Evolutionary conservation across 78 protist species (phyloP).

Genomic region (Isochrysis galbana): DNA sequence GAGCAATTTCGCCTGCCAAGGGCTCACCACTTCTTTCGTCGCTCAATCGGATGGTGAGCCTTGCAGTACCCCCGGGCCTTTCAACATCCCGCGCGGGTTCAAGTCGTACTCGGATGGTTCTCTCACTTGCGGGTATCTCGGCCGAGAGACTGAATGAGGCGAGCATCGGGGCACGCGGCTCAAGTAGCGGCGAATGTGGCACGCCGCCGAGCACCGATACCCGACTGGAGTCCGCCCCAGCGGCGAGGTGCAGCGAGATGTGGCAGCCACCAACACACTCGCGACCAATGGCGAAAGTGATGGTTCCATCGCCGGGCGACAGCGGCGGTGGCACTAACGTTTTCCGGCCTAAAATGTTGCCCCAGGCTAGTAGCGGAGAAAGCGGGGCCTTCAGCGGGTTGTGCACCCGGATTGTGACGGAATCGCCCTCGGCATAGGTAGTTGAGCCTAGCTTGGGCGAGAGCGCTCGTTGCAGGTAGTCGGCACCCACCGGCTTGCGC

Average conservation of each 20-base stretch:
- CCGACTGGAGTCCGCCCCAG: neutral
- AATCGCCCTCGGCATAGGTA: neutral
- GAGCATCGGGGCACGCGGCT: neutral
- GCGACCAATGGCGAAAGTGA: neutral
- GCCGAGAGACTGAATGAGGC: neutral
- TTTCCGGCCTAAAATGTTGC: neutral
- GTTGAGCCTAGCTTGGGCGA: too few species aligned
- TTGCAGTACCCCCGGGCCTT: neutral
- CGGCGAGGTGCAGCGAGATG: neutral
- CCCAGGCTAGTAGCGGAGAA: neutral
- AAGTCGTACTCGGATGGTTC: neutral
- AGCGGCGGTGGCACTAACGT: neutral
- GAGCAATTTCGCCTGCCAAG: neutral
- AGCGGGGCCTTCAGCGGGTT: neutral
- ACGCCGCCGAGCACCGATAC: neutral
- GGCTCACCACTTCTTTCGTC: neutral
- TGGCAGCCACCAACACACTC: neutral
- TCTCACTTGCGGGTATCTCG: neutral
- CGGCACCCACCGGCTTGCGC: neutral
- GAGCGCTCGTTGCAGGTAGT: neutral
- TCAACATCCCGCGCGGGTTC: neutral
- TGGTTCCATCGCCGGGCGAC: neutral
- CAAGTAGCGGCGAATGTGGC: neutral
- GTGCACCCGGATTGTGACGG: neutral
- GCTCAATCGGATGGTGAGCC: neutral